These are phyloP conservation scores for Candida tropicalis DNA, from an alignment of 1,139 yeast species.

Conservation along the genomic window DNA sequence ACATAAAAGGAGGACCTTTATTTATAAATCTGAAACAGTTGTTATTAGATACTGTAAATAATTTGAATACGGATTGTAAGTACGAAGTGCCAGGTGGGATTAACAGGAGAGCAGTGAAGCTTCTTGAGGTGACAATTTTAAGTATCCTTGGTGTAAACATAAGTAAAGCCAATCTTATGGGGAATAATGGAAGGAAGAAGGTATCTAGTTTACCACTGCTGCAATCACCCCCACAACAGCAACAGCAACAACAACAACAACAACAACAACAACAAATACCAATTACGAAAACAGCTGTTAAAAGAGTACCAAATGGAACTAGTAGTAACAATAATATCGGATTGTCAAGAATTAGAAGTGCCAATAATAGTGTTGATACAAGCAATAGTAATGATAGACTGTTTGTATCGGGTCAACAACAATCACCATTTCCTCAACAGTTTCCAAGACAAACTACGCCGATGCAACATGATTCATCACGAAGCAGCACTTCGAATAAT, in stretches of 20 bases:
- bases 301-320: slow-evolving; percentile 19
- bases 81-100: slow-evolving; percentile 62
- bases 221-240: slow-evolving; percentile 5
- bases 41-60: slow-evolving; percentile 50
- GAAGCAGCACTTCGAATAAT: neutral
- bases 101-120: slow-evolving; percentile 55
- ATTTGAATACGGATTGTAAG: slow-evolving; percentile 52
- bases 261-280: slow-evolving; percentile 20
- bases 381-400: slow-evolving; percentile 1
- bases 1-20: slow-evolving; percentile 81
- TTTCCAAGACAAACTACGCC: neutral
- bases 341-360: slow-evolving; percentile 7
- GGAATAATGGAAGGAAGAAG: slow-evolving; percentile 21
- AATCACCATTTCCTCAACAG: neutral
- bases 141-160: slow-evolving; percentile 47
- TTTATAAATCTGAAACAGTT: slow-evolving; percentile 67
- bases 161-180: slow-evolving; percentile 18
- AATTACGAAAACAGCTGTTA: slow-evolving; percentile 28
- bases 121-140: slow-evolving; percentile 60
- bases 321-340: slow-evolving; percentile 11
- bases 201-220: neutral
- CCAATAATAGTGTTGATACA: slow-evolving; percentile 10
- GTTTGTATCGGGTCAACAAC: neutral
- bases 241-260: no score
- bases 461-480: neutral